These are phyloP conservation scores for Microbotryomycetes sp. DNA, from an alignment of 1,284 basidiomycete genomes.

Conservation along the genomic window DNA sequence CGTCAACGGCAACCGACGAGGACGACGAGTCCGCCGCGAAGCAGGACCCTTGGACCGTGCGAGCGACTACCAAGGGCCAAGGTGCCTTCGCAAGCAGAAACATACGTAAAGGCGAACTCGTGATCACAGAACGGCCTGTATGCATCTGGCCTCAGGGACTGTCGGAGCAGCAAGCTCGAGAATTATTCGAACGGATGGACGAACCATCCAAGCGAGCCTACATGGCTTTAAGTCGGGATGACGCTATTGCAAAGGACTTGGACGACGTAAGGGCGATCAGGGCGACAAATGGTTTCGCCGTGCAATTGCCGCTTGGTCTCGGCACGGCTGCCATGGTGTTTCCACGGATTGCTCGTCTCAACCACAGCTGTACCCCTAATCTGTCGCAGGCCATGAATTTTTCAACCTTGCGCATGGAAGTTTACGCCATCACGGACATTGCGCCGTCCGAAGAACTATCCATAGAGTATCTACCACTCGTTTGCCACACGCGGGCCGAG, in stretches of 20 bases:
- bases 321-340: conserved; percentile 14
- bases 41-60: conserved; percentile 20
- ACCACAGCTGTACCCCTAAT: conserved; percentile 26
- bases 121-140: conserved; percentile 33
- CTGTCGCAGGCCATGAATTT: conserved; percentile 30
- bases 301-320: conserved; percentile 22
- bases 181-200: conserved; percentile 17
- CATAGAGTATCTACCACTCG: conserved; percentile 34
- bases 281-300: conserved; percentile 34
- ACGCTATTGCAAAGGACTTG: background rate
- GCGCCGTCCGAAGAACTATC: conserved; percentile 20
- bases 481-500: conserved; percentile 23
- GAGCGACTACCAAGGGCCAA: conserved; percentile 15
- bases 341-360: conserved; percentile 25
- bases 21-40: conserved; percentile 2
- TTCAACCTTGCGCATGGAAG: conserved; percentile 32
- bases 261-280: conserved; percentile 28
- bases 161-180: conserved; percentile 7
- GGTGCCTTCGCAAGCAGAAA: conserved; percentile 24
- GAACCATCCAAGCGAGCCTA: conserved; percentile 19
- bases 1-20: conserved; percentile 6
- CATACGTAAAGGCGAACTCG: conserved; percentile 21
- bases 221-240: conserved; percentile 15
- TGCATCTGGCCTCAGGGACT: conserved; percentile 30
- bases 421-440: conserved; percentile 30